Percentiles rank a stretch among this genome's conserved stretches.
Evolutionary conservation across 129 eudicot species (phyloP).

Genomic region (Flaveria sonorensis): DNA sequence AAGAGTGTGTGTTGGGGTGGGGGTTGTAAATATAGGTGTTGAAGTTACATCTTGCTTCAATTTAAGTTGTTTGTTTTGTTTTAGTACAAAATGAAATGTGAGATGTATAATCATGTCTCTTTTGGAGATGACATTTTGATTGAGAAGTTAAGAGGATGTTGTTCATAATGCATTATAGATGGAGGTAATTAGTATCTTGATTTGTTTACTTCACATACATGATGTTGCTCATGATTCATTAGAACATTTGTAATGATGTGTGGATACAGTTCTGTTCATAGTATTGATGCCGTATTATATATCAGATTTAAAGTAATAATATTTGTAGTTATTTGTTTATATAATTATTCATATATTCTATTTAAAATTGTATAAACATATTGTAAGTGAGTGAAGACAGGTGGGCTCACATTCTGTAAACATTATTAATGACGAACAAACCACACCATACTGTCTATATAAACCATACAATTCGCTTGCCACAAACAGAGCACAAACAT

Average conservation of each 20-base stretch:
- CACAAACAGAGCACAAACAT: no score
- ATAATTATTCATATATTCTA: no score
- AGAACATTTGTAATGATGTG: not conserved
- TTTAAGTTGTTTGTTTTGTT: constrained; percentile 11
- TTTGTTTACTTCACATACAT: not conserved
- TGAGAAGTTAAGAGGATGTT: constrained; percentile 19
- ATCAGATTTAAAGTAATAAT: not conserved
- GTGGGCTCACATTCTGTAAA: no score
- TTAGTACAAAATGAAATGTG: constrained; percentile 7
- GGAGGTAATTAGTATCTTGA: not conserved
- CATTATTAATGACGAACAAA: no score
- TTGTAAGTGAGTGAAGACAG: no score
- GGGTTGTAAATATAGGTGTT: constrained; percentile 1
- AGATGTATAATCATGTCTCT: constrained; percentile 21
- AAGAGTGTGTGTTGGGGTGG: not conserved
- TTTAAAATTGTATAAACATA: no score
- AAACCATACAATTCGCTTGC: no score
- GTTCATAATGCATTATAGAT: not conserved
- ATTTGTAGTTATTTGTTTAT: no score
- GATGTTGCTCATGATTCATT: not conserved
- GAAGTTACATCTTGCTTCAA: not conserved
- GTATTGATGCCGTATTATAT: not conserved
- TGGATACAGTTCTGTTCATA: not conserved
- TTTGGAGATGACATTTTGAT: constrained; percentile 20
- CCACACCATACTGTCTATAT: no score